A percentile compares a stretch with the other conserved stretches of the same genome.
These are phyloP conservation scores for Cryptosporidium sp. DNA, from an alignment of 169 alveolate species.

Conservation along the genomic window DNA sequence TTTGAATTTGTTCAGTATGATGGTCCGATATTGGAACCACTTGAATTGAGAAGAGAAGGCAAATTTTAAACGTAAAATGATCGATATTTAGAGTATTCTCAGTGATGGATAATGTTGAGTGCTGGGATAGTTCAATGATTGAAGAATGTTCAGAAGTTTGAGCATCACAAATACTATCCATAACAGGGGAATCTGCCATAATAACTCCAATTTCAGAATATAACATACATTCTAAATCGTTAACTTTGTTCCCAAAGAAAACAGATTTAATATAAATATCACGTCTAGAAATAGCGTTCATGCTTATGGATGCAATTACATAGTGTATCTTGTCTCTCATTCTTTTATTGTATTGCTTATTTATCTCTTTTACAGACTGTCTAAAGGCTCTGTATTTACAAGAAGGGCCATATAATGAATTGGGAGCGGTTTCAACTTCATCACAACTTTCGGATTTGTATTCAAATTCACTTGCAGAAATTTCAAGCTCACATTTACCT, in stretches of 20 bases:
- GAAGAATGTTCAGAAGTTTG: constrained; percentile 29
- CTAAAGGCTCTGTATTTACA: constrained; percentile 51
- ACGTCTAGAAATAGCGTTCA: background rate
- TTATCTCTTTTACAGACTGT: constrained; percentile 36
- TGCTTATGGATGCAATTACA: background rate
- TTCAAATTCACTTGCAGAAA: constrained; percentile 37
- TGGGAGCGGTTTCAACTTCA: constrained; percentile 29
- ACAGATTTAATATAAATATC: constrained; percentile 58
- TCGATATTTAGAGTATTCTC: constrained; percentile 48
- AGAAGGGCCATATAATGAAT: constrained; percentile 59
- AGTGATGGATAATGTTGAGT: background rate
- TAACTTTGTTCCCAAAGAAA: constrained; percentile 50
- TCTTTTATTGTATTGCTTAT: constrained; percentile 2
- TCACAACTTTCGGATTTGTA: constrained; percentile 4
- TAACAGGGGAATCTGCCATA: background rate
- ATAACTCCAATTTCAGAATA: constrained; percentile 63
- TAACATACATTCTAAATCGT: constrained; percentile 46
- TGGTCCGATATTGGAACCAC: constrained; percentile 25
- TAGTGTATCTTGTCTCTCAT: constrained; percentile 8
- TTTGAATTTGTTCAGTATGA: background rate
- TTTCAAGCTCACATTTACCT: constrained; percentile 35
- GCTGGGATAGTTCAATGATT: background rate
- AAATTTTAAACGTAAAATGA: constrained; percentile 23
- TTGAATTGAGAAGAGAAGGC: constrained; percentile 39
- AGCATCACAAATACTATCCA: constrained; percentile 13